phyloP scores from a whole-genome alignment of 495 filamentous ascomycete species.

The Hypoxylon subgilvum region DNA sequence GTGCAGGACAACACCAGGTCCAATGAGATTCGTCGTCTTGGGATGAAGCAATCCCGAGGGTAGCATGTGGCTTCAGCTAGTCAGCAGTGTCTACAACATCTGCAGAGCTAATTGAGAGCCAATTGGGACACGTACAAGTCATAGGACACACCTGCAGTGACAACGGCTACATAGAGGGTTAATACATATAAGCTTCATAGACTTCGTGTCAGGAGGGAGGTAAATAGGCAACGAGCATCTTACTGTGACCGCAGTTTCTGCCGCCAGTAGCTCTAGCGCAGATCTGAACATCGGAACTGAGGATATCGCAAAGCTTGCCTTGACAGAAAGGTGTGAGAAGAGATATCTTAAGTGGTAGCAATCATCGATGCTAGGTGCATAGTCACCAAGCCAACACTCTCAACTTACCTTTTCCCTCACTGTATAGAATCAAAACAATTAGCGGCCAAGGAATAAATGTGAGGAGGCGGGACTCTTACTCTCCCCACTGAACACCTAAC shows the following conservation, averaged over 20 bases:
- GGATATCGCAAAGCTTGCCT: constrained; percentile 33
- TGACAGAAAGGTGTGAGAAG: constrained; percentile 7
- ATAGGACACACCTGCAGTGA: constrained; percentile 21
- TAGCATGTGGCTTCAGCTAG: constrained; percentile 56
- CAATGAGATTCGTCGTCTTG: constrained; percentile 80
- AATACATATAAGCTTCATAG: neutral
- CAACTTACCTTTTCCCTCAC: constrained; percentile 32
- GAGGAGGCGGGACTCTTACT: constrained; percentile 14
- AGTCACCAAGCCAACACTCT: neutral
- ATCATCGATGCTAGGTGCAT: neutral
- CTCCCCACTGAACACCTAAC: constrained; percentile 35
- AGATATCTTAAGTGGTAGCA: neutral
- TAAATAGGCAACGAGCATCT: neutral
- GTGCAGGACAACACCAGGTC: constrained; percentile 84
- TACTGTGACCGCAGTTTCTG: constrained; percentile 31
- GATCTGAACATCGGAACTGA: constrained; percentile 29
- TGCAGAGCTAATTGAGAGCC: neutral
- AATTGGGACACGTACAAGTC: constrained; percentile 20
- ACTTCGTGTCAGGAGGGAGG: neutral
- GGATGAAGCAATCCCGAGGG: constrained; percentile 77
- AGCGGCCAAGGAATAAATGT: constrained; percentile 3
- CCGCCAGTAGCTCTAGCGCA: constrained; percentile 31
- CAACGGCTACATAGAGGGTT: constrained; percentile 13
- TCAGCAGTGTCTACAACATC: neutral
- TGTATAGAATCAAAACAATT: constrained; percentile 9